A percentile compares a stretch with the other conserved stretches of the same genome.
Evolutionary conservation across 805 yeast species (phyloP).

Genomic region (Phaffomyces opuntiae): DNA sequence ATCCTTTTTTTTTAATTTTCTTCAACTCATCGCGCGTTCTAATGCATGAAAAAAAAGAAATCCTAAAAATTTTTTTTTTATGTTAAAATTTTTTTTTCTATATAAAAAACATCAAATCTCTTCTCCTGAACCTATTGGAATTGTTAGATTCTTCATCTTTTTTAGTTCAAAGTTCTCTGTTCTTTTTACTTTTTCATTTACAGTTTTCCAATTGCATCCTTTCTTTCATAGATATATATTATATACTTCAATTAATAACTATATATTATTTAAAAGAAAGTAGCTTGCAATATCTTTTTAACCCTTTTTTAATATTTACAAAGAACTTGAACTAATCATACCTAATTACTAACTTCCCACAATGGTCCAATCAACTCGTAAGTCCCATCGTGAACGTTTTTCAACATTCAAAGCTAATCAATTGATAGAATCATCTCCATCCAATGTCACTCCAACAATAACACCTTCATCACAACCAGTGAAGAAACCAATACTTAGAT

Average conservation of each 20-base stretch:
- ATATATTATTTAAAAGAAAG: neutral
- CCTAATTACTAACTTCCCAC: neutral
- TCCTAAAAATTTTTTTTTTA: too few relatives aligned
- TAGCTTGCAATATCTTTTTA: neutral
- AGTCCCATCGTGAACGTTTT: constrained; percentile 21
- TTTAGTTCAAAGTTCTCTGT: too few relatives aligned
- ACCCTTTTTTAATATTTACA: neutral
- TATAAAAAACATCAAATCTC: too few relatives aligned
- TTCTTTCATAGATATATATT: neutral
- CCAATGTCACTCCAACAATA: neutral
- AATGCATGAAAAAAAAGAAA: too few relatives aligned
- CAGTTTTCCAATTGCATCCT: neutral
- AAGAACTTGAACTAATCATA: constrained; percentile 7
- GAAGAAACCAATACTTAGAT: constrained; percentile 23
- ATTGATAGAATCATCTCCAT: constrained; percentile 6
- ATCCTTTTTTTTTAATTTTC: too few relatives aligned
- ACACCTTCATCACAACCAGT: neutral
- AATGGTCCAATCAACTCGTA: constrained; percentile 17
- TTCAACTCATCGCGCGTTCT: too few relatives aligned
- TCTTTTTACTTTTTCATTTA: neutral
- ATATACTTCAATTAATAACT: neutral
- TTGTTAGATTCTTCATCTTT: too few relatives aligned
- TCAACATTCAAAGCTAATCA: constrained; percentile 24
- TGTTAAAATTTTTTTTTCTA: too few relatives aligned
- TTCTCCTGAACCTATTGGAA: too few relatives aligned